Evolutionary conservation across 805 yeast species (phyloP), one percentile per base, ranked within the genome.

Genomic region (Saccharomycopsis microspora): DNA sequence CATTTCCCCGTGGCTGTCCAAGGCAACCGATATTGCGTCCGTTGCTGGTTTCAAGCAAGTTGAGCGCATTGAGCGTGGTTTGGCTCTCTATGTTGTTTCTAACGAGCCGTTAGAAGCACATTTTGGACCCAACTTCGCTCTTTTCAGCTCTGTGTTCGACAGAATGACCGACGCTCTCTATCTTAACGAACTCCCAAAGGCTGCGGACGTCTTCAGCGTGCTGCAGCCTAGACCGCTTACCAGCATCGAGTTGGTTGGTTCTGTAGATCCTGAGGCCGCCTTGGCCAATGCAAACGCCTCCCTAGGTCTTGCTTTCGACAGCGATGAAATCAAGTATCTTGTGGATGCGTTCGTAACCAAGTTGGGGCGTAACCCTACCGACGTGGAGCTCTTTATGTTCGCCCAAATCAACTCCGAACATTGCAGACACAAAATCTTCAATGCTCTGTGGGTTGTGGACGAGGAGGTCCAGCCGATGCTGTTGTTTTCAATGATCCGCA

Each of bases 391-490:
- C 54, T 93, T 93, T 67, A 93, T 93, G 97, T 93, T 93, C 71
- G 99, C 98, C 39, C 99, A 93, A 69, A 98, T 93, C 56, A 93
- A 93, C 71, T 88, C 97, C 30, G 99, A 93, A 68, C 99, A 93
- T 70, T 93, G 99, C 72, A 85, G 99, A 65, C 99, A 93, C 70
- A 93, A 93, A 70, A 93, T 93, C 57, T 93, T 93, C 75, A 93
- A 93, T 61, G 98, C 99, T 40, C 94, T 85, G 58, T 93, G 99
- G 99, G 36, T 34, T 8, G 10, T 34, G 10, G n/a, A n/a, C 8
- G n/a, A 8, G 8, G 36, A 34, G n/a, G 67, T 74, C 58, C 85
- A 86, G 65, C 80, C 82, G 45, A 61, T 75, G 59, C 74, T 95
- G 19, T 71, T 93, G 56, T 93, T 93, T 71, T 79, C 85, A 67